Percentiles rank a stretch among this genome's conserved stretches.
These are phyloP conservation scores for Apophysomyces ossiformis DNA, from an alignment of 371 early-diverging fungal species.

Conservation along the genomic window DNA sequence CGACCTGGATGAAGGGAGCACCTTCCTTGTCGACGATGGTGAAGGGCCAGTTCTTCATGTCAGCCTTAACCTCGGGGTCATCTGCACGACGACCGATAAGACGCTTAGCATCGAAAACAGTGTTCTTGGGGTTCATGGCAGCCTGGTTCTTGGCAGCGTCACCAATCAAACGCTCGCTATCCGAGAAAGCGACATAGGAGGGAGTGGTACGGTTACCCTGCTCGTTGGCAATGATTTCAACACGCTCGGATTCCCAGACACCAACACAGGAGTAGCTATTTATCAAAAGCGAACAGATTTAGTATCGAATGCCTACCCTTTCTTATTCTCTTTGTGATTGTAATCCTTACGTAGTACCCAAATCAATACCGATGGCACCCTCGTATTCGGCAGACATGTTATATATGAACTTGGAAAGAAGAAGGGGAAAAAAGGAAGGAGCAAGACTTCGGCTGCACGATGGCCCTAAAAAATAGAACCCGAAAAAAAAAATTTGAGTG, in stretches of 20 bases:
- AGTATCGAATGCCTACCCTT: neutral
- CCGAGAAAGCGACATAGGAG: slow-evolving; percentile 93
- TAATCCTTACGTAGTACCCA: slow-evolving; percentile 40
- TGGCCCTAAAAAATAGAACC: slow-evolving; percentile 14
- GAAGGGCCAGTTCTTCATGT: slow-evolving; percentile 88
- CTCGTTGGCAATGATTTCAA: slow-evolving; percentile 83
- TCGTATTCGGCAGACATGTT: slow-evolving; percentile 71
- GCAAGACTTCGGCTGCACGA: slow-evolving; percentile 7
- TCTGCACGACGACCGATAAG: slow-evolving; percentile 93
- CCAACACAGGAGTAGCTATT: slow-evolving; percentile 88
- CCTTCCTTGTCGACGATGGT: slow-evolving; percentile 80
- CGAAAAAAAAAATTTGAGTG: slow-evolving; percentile 17
- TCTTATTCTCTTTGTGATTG: neutral
- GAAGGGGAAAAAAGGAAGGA: slow-evolving; percentile 40
- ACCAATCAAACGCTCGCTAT: slow-evolving; percentile 94
- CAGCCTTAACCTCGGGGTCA: slow-evolving; percentile 84
- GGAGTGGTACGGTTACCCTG: slow-evolving; percentile 95
- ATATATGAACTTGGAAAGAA: slow-evolving; percentile 24
- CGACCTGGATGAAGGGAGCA: slow-evolving; percentile 86
- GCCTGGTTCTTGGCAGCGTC: slow-evolving; percentile 92
- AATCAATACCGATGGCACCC: slow-evolving; percentile 73
- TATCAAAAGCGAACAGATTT: neutral
- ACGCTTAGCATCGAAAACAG: slow-evolving; percentile 94
- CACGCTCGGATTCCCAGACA: slow-evolving; percentile 90
- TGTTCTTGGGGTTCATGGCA: slow-evolving; percentile 92